These are phyloP conservation scores for Linum tenue DNA, from an alignment of 345 rosid genomes.

Conservation along the genomic window DNA sequence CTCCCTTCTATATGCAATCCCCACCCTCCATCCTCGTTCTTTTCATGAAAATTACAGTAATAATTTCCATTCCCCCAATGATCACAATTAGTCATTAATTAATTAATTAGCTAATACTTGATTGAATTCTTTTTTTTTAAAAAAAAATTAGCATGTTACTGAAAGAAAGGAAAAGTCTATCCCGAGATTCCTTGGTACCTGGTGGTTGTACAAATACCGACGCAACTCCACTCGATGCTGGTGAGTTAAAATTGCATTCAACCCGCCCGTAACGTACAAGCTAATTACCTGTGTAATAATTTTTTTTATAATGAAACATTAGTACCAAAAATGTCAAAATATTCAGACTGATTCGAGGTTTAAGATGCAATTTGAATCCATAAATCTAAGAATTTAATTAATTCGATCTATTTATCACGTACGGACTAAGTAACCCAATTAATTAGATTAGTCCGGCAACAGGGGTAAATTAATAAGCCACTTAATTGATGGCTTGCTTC, in stretches of 20 bases:
- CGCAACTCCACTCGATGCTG: constrained; percentile 42
- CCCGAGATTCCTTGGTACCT: constrained; percentile 22
- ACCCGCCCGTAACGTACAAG: constrained; percentile 38
- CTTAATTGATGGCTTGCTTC: too few relatives aligned
- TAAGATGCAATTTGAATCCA: too few relatives aligned
- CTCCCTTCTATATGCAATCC: constrained; percentile 61
- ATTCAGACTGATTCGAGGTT: too few relatives aligned
- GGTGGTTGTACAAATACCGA: constrained; percentile 60
- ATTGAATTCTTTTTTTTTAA: not conserved
- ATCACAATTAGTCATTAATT: not conserved
- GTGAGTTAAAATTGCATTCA: constrained; percentile 17
- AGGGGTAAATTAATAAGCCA: too few relatives aligned
- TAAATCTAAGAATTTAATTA: too few relatives aligned
- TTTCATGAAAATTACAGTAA: too few relatives aligned
- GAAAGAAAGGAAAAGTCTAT: not conserved
- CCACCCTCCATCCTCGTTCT: constrained; percentile 80
- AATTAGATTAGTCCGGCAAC: too few relatives aligned
- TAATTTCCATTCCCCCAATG: not conserved
- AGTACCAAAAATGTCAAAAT: not conserved
- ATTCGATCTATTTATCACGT: too few relatives aligned
- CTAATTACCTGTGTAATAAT: constrained; percentile 38
- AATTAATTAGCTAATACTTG: too few relatives aligned
- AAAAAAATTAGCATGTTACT: not conserved
- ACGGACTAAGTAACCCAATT: too few relatives aligned
- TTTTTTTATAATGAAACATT: too few relatives aligned